Evolutionary conservation across 2,329 filamentous ascomycete species (phyloP), one percentile per base, ranked within the genome.

Genomic region (Emergomyces pasteurianus): DNA sequence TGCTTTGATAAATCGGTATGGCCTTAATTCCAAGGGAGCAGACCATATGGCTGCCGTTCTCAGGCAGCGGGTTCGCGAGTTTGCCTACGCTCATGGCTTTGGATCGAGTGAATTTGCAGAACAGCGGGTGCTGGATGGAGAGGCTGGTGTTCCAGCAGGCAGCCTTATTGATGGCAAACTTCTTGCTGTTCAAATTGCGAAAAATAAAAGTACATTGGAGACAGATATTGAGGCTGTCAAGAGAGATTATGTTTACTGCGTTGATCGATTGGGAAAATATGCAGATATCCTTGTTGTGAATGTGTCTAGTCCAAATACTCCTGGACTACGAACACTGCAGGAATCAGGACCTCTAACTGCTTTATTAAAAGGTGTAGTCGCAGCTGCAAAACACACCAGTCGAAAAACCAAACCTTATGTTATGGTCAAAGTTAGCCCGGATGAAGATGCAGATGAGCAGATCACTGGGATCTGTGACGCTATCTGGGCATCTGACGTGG

Each of bases 231-330:
- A 87, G 49, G 92, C 91, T 38, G 87, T 97, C 18, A 84, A 81
- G 58, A 81, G 83, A 28, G 83, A 87, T 67, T 96, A 97, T 71
- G 88, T 94, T n/a, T 89, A 88, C 73, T 96, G 92, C 68, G 92
- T 96, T 3, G 80, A 88, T 60, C 82, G 86, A 53, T 78, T 99
- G 43, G 94, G 88, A 3, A 87, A 82, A 58, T 99, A 96, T 71
- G 91, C 94, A 12, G 94, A 99, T 69, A 88, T 99, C 42, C 78
- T 99, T n/a, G 92, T 97, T 8, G 94, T 99, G 70, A 99, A 99
- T 69, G 94, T 99, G 57, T 96, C 91, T 70, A 95, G 89, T 67
- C 94, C 94, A 28, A 99, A 99, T 76, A 97, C 92, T 0, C 92
- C 92, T 0, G 92, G 94, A 0, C 81, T 97, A 56, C 85, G 94